These are phyloP conservation scores for Sugiyamaella mastotermitis DNA, from an alignment of 805 yeast species.

Conservation along the genomic window DNA sequence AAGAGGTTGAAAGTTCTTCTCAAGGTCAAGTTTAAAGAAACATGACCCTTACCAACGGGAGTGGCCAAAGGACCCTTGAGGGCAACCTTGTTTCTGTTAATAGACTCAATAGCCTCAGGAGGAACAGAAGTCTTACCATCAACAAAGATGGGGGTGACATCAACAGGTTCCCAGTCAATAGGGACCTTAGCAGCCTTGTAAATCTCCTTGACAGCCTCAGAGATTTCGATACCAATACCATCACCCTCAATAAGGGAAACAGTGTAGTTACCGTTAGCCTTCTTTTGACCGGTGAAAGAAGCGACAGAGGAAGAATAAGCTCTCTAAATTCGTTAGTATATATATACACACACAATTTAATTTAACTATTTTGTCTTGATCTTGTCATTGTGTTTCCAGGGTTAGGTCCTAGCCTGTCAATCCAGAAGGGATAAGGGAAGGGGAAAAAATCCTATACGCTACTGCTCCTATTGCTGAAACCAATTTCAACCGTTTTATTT, in stretches of 20 bases:
- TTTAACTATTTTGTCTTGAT: too few species aligned
- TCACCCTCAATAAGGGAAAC: slow-evolving; percentile 98
- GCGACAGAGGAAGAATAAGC: slow-evolving; percentile 36
- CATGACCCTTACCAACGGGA: slow-evolving; percentile 98
- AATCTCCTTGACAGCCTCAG: slow-evolving; percentile 88
- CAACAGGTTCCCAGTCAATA: slow-evolving; percentile 94
- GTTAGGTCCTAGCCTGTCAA: too few species aligned
- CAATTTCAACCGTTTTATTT: too few species aligned
- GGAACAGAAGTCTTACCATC: slow-evolving; percentile 94
- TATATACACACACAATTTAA: too few species aligned
- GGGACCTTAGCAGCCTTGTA: slow-evolving; percentile 94
- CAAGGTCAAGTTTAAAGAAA: slow-evolving; percentile 92
- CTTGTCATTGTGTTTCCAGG: too few species aligned
- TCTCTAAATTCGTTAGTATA: too few species aligned
- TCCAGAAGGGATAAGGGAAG: too few species aligned
- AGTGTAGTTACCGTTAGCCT: slow-evolving; percentile 66
- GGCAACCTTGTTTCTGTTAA: slow-evolving; percentile 89
- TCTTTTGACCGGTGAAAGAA: slow-evolving; percentile 35
- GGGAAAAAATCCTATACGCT: too few species aligned
- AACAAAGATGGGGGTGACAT: slow-evolving; percentile 87
- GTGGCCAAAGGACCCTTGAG: slow-evolving; percentile 98
- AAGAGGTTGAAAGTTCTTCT: slow-evolving; percentile 95
- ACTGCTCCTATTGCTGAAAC: too few species aligned
- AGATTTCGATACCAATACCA: slow-evolving; percentile 95
- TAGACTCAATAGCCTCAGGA: slow-evolving; percentile 82